These are phyloP conservation scores for Polysphondylium violaceum DNA, from an alignment of 78 protist genomes.

Conservation along the genomic window DNA sequence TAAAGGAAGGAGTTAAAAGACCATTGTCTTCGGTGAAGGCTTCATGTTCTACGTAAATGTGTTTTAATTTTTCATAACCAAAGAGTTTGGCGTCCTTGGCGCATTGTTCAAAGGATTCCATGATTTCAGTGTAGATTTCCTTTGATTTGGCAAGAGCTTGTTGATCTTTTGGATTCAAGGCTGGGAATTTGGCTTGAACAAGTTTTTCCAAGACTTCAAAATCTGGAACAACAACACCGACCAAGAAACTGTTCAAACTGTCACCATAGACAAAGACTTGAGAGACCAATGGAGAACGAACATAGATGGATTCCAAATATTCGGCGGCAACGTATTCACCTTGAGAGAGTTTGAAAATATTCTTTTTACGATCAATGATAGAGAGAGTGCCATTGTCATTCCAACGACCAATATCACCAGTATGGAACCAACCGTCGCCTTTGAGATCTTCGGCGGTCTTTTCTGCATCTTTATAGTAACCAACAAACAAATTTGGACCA, in stretches of 20 bases:
- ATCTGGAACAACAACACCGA: slow-evolving; percentile 86
- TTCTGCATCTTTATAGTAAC: slow-evolving; percentile 94
- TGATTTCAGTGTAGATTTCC: slow-evolving; percentile 59
- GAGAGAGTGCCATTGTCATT: slow-evolving; percentile 81
- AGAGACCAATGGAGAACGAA: slow-evolving; percentile 62
- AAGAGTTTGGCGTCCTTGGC: slow-evolving; percentile 75
- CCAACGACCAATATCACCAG: slow-evolving; percentile 98
- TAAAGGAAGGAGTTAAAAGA: slow-evolving; percentile 90
- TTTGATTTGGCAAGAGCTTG: slow-evolving; percentile 1
- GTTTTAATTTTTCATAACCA: slow-evolving; percentile 78
- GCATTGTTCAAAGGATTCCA: slow-evolving; percentile 41
- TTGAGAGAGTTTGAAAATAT: slow-evolving; percentile 95
- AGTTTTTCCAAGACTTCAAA: slow-evolving; percentile 48
- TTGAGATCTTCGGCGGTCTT: slow-evolving; percentile 89
- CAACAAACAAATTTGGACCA: slow-evolving; percentile 90
- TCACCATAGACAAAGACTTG: slow-evolving; percentile 87
- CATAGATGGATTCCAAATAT: slow-evolving; percentile 68
- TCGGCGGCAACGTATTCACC: slow-evolving; percentile 98
- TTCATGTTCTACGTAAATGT: slow-evolving; percentile 62
- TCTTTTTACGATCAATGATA: slow-evolving; percentile 96
- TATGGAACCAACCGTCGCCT: slow-evolving; percentile 95
- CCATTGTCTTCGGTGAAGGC: slow-evolving; percentile 84
- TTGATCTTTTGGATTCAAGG: slow-evolving; percentile 8
- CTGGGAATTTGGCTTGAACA: slow-evolving; percentile 10
- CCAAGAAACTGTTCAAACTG: slow-evolving; percentile 75